These are phyloP conservation scores for Cercophora newfieldiana DNA, from an alignment of 495 filamentous ascomycete species.

Conservation along the genomic window DNA sequence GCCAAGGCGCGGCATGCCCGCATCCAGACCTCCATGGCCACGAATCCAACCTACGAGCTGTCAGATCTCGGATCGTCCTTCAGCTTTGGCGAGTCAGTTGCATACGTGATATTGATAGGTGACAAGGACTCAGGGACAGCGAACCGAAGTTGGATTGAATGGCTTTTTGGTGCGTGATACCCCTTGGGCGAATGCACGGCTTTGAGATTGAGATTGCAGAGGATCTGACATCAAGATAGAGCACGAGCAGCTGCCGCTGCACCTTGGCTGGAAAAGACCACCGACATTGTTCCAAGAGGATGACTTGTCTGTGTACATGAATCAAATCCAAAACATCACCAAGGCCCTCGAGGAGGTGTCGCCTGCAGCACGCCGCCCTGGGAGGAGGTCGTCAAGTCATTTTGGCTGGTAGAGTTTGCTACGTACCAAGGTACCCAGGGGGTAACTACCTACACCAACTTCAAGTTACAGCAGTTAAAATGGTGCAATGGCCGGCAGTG, in stretches of 20 bases:
- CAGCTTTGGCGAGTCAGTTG: slow-evolving; percentile 48
- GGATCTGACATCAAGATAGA: not conserved
- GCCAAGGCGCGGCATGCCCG: slow-evolving; percentile 47
- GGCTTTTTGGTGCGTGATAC: slow-evolving; percentile 35
- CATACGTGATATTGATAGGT: slow-evolving; percentile 47
- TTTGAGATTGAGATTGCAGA: too few species aligned
- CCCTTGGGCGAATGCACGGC: too few species aligned
- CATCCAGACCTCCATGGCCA: slow-evolving; percentile 44
- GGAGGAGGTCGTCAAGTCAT: not conserved
- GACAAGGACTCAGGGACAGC: slow-evolving; percentile 40
- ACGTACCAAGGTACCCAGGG: too few species aligned
- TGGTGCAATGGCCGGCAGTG: too few species aligned
- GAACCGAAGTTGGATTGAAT: slow-evolving; percentile 41
- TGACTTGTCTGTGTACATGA: slow-evolving; percentile 11
- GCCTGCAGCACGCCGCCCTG: not conserved
- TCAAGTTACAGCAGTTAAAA: too few species aligned
- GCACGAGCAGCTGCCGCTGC: slow-evolving; percentile 46
- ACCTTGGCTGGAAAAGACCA: slow-evolving; percentile 40
- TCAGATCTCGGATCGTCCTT: slow-evolving; percentile 38
- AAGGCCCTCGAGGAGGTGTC: not conserved
- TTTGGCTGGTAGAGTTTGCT: not conserved
- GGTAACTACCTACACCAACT: too few species aligned
- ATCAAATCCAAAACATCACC: not conserved
- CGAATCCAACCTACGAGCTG: slow-evolving; percentile 44
- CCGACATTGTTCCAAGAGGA: slow-evolving; percentile 1